Evolutionary conservation across 2,329 filamentous ascomycete genomes (phyloP), one percentile per base, ranked within the genome.

Genomic region (Stylonectria norvegica): DNA sequence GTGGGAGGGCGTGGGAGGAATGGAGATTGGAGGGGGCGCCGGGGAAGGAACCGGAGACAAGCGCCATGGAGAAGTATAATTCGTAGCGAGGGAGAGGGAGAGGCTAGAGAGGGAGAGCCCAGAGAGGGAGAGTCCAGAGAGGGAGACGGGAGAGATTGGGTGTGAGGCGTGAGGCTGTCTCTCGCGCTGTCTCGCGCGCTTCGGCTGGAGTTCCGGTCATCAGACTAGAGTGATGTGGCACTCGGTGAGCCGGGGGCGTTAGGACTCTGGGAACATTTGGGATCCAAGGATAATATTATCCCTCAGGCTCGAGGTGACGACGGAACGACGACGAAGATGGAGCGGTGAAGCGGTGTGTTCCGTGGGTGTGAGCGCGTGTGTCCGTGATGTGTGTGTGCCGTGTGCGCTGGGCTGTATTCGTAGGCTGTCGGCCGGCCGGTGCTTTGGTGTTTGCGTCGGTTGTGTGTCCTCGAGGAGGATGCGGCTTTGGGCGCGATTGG

Each of bases 221-320:
- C 7, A 14, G 30, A 32, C 30, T 5, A 6, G 15, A 47, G 48
- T 53, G 52, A 56, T 53, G 53, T 57, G 54, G 53, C 54, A 57
- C 54, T 55, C 48, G 48, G 54, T 55, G 53, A 55, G 44, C 48
- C 45, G 48, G 47, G 36, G 34, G 38, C 43, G 52, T 49, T 38
- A 50, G n/a, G n/a, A n/a, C n/a, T n/a, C n/a, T n/a, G n/a, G n/a
- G n/a, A n/a, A n/a, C n/a, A n/a, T n/a, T n/a, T n/a, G n/a, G n/a
- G n/a, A n/a, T n/a, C n/a, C n/a, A n/a, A n/a, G n/a, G n/a, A n/a
- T n/a, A n/a, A n/a, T n/a, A n/a, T n/a, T n/a, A n/a, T n/a, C n/a
- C n/a, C n/a, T n/a, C n/a, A n/a, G n/a, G n/a, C 40, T 43, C 48
- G 43, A 22, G 36, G 47, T 34, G 33, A 47, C 40, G 40, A 38